Percentiles rank a stretch among this genome's conserved stretches.
Evolutionary conservation across 2,329 filamentous ascomycete species (phyloP).

Genomic region (Colletotrichum musicola): DNA sequence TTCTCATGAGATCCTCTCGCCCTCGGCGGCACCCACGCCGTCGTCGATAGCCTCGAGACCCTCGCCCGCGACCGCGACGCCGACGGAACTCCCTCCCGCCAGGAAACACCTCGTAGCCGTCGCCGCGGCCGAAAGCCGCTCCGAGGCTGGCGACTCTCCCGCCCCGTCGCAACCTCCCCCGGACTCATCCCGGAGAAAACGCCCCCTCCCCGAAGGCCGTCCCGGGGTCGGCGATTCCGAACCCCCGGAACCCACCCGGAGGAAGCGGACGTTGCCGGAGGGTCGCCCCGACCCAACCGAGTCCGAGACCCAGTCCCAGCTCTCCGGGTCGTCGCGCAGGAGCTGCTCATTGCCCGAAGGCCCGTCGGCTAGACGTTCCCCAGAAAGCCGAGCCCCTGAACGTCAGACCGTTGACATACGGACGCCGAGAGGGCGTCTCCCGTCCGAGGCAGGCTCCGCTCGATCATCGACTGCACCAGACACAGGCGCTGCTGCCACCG

Average conservation of each 20-base stretch:
- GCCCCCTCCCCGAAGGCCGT: slow-evolving; percentile 9
- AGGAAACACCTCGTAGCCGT: slow-evolving; percentile 27
- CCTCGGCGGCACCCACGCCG: slow-evolving; percentile 16
- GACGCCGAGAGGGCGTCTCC: not conserved
- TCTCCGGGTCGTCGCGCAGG: slow-evolving; percentile 15
- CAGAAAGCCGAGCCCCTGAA: not conserved
- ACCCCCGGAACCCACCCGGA: not conserved
- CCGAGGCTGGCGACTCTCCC: slow-evolving; percentile 9
- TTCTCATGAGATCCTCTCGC: not conserved
- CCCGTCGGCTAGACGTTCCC: not conserved
- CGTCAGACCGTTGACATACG: not conserved
- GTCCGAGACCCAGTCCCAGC: not conserved
- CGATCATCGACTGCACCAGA: not conserved
- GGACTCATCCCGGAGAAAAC: slow-evolving; percentile 12
- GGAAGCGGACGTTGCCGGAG: slow-evolving; percentile 14
- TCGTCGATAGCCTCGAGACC: slow-evolving; percentile 17
- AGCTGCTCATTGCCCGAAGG: slow-evolving; percentile 12
- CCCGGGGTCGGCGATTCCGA: not conserved
- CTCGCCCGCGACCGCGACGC: not conserved
- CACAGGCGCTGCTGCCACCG: not conserved
- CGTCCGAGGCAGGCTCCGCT: not conserved
- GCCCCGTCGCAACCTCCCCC: not conserved
- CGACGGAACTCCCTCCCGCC: not conserved
- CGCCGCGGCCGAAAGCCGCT: slow-evolving; percentile 2
- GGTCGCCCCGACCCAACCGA: slow-evolving; percentile 1